Base-by-base conservation (phyloP, 2,329 filamentous ascomycete species). In the Arachnopeziza araneosa region DNA sequence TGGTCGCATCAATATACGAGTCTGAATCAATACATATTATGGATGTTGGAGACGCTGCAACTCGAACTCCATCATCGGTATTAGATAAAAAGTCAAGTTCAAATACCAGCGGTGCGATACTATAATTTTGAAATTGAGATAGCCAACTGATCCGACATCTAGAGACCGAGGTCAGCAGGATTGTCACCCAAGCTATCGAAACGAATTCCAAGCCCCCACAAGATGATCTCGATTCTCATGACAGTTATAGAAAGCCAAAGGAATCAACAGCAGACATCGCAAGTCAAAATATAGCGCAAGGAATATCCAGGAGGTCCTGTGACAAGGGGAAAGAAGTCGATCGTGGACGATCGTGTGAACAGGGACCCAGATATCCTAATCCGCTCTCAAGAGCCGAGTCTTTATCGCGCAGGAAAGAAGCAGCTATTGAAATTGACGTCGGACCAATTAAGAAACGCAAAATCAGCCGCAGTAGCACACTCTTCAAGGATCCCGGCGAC, bases 371-470 rank as follows among this genome's bases (percentile, higher is more conserved):
- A 58, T 57, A 59, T 30, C 8, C 57, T 12, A 67, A 71, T 56
- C 70, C 69, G 24, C 60, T 71, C 8, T 59, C 57, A 26, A 65
- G 60, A 56, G 70, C 69, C 6, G 66, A 69, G 52, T 72, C 69
- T 14, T 55, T 64, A 54, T 19, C 19, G n/a, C 55, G 64, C 51
- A 61, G 54, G 53, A 55, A 62, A 24, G 64, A 68, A 30, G 53
- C 62, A 19, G 60, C 66, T 1, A 70, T 70, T 50, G 66, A 70
- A 54, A 50, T 70, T 9, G 67, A 71, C 62, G 57, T 59, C 14
- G 58, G 59, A 19, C 57, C 64, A 8, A 67, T 71, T 5, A 50
- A 60, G 10, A 68, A 63, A 50, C 65, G 66, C 9, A 30, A 19
- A 8, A 7, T 63, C 10, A 64, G 66, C 57, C 69, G 69, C 12